Conservation (phyloP, 108 stramenopile species). For the Nitzschia putrida region DNA sequence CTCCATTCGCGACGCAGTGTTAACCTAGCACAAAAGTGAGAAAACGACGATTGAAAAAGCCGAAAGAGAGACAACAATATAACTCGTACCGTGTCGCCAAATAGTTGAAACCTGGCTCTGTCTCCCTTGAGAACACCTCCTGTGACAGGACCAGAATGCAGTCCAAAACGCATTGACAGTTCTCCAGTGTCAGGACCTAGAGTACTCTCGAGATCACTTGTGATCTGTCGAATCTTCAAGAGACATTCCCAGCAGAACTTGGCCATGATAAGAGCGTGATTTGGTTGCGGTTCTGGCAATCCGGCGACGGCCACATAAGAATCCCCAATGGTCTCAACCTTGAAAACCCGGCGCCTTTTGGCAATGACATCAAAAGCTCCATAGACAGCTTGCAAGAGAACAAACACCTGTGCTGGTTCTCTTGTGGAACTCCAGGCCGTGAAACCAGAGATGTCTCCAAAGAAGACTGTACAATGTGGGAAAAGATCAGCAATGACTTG, state of each 20-base stretch:
- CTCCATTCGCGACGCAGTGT: conserved; percentile 54
- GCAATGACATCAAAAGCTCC: conserved; percentile 31
- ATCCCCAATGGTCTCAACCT: conserved; percentile 36
- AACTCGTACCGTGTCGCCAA: conserved; percentile 29
- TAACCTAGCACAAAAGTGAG: conserved; percentile 21
- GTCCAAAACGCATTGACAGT: conserved; percentile 42
- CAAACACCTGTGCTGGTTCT: conserved; percentile 53
- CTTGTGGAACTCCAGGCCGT: conserved; percentile 49
- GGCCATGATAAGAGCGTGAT: conserved; percentile 26
- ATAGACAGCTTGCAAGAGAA: conserved; percentile 51
- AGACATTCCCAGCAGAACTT: conserved; percentile 29
- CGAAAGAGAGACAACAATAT: neutral
- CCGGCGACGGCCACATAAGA: conserved; percentile 14
- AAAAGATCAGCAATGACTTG: conserved; percentile 65
- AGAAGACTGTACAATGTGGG: conserved; percentile 59
- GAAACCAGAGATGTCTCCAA: conserved; percentile 48
- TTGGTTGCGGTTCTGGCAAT: conserved; percentile 19
- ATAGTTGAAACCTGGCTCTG: conserved; percentile 24
- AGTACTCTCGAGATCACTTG: conserved; percentile 1
- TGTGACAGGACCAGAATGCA: conserved; percentile 45
- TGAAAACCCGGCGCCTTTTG: conserved; percentile 28
- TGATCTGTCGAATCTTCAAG: conserved; percentile 3
- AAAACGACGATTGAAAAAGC: neutral
- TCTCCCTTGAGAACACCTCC: conserved; percentile 25
- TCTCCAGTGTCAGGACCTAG: conserved; percentile 20